A percentile compares a stretch with the other conserved stretches of the same genome.
Conservation (phyloP, 139 green algal genomes). For the Coelastrella sp. region DNA sequence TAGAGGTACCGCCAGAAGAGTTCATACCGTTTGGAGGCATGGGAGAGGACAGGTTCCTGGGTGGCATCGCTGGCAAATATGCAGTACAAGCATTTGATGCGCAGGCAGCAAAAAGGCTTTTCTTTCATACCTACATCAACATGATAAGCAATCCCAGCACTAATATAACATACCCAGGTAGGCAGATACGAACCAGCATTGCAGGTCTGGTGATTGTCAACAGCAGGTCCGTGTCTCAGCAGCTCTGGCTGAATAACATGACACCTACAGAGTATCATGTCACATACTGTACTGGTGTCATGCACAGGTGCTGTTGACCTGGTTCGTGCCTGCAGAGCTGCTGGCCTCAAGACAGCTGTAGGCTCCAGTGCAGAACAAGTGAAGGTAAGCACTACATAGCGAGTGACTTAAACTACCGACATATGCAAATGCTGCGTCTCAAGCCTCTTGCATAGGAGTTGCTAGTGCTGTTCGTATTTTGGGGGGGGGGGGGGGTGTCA, state of each 20-base stretch:
- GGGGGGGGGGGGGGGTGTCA: too few relatives aligned
- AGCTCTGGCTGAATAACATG: too few relatives aligned
- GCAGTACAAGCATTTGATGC: slow-evolving; percentile 56
- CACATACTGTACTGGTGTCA: not conserved
- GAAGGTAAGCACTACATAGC: slow-evolving; percentile 76
- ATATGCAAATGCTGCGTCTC: too few relatives aligned
- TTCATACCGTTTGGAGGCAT: slow-evolving; percentile 77
- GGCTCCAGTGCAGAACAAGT: slow-evolving; percentile 79
- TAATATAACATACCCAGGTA: slow-evolving; percentile 36
- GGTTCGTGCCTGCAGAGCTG: slow-evolving; percentile 63
- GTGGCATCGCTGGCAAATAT: slow-evolving; percentile 62
- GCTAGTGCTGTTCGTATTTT: too few relatives aligned
- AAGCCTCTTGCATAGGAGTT: too few relatives aligned
- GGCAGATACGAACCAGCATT: not conserved
- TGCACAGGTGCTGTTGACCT: slow-evolving; percentile 66
- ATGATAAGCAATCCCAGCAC: slow-evolving; percentile 11
- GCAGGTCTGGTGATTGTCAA: too few relatives aligned
- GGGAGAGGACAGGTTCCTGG: slow-evolving; percentile 67
- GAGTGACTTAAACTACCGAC: too few relatives aligned
- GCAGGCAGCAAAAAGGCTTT: slow-evolving; percentile 64
- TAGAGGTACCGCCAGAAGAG: slow-evolving; percentile 66
- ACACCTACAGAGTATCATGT: too few relatives aligned
- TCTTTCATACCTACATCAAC: slow-evolving; percentile 78
- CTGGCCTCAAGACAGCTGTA: slow-evolving; percentile 73
- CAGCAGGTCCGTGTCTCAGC: too few relatives aligned